A percentile compares a stretch with the other conserved stretches of the same genome.
phyloP scores from a whole-genome alignment of 345 rosid species.

The Melaleuca alternifolia region DNA sequence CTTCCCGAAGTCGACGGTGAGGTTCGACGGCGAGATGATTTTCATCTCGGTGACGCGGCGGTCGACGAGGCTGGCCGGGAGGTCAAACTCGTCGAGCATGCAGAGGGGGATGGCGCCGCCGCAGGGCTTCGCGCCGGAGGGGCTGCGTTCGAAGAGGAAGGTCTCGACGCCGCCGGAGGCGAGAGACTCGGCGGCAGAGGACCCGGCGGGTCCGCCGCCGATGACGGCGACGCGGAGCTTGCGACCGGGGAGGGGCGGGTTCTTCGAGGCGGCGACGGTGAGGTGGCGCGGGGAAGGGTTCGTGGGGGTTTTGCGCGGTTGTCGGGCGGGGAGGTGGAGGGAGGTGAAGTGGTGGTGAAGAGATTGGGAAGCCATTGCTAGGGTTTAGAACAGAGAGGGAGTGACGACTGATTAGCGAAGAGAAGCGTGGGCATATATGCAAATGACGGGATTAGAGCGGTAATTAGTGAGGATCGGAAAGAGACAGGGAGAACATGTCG shows the following conservation, averaged over 20 bases:
- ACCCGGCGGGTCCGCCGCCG: slow-evolving; percentile 59
- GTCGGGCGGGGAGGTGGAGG: slow-evolving; percentile 5
- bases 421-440: not conserved
- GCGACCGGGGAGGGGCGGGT: slow-evolving; percentile 20
- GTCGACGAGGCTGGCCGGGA: slow-evolving; percentile 51
- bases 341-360: slow-evolving; percentile 3
- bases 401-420: not conserved
- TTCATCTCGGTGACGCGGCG: slow-evolving; percentile 58
- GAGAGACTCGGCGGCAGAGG: slow-evolving; percentile 50
- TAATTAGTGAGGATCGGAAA: too few species aligned
- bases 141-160: slow-evolving; percentile 55
- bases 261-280: slow-evolving; percentile 7
- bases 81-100: slow-evolving; percentile 57
- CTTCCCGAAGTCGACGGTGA: slow-evolving; percentile 53
- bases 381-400: not conserved
- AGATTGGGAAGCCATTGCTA: slow-evolving; percentile 13
- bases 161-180: slow-evolving; percentile 52
- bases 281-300: not conserved
- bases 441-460: not conserved
- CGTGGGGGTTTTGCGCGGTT: not conserved
- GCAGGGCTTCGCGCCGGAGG: slow-evolving; percentile 52
- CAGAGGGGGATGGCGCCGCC: slow-evolving; percentile 75
- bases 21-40: slow-evolving; percentile 62
- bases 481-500: too few species aligned
- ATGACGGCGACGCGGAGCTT: slow-evolving; percentile 50